Evolutionary conservation across 2,329 filamentous ascomycete genomes (phyloP), one percentile per base, ranked within the genome.

Genomic region (Stromatinia cepivora): DNA sequence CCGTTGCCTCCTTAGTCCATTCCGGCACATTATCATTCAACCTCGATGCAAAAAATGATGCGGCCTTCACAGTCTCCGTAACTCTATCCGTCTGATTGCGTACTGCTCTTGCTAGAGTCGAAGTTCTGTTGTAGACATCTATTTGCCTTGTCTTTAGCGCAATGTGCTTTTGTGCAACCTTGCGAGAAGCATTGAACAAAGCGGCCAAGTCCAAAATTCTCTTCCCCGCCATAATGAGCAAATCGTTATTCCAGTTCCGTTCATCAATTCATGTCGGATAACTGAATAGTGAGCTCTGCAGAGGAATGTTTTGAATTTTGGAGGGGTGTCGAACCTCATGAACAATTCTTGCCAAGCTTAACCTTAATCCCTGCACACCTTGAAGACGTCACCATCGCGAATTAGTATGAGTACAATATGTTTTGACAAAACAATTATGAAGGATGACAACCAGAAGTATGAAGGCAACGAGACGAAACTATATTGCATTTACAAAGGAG

Each of bases 191-290:
- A 82, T 85, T 88, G 79, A 90, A 84, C 73, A 94, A 83, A 71
- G 89, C 87, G 74, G 89, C 87, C 75, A 91, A 82, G 81, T 94
- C 92, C 78, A 93, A 77, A 84, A 87, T 81, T 86, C 89, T 81
- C 85, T 86, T 84, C 69, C 84, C 84, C 67, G 84, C 82, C 85
- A 87, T 87, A n/a, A 58, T 63, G 70, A 68, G 52, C 52, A 34
- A 59, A 70, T 39, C 45, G 25, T 46, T 46, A 17, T 42, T 64
- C 31, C 46, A 68, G 53, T 31, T 54, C 7, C 11, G 13, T 62
- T 71, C 69, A 75, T 67, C 46, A 66, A 67, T 36, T 58, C 75
- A 77, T 77, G 34, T 22, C 46, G 45, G 28, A 10, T 42, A 25
- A 2, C 13, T 50, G 15, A 11, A 39, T 31, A 15, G 17, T 63